Conservation (phyloP, 148 eudicot species). For the Rhododendron ferrugineum region DNA sequence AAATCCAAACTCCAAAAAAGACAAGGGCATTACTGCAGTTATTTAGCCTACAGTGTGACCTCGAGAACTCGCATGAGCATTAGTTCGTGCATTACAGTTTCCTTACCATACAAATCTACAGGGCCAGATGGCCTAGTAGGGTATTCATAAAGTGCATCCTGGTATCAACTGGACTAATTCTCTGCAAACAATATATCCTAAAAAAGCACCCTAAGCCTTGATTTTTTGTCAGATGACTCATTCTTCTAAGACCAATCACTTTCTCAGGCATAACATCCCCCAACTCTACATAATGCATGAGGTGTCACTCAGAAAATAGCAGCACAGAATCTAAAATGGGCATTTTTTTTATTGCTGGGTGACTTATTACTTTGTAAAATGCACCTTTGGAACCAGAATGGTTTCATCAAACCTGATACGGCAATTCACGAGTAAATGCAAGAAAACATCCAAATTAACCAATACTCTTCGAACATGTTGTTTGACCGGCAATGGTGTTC, state of each 20-base stretch:
- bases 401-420: not conserved
- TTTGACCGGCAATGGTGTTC: not conserved
- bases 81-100: not conserved
- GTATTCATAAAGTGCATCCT: not conserved
- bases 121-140: not conserved
- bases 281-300: not conserved
- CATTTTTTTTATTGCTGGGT: not conserved
- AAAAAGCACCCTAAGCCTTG: not conserved
- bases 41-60: not conserved
- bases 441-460: not conserved
- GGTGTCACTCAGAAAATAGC: not conserved
- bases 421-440: not conserved
- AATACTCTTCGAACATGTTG: not conserved
- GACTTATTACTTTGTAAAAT: not conserved
- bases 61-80: not conserved
- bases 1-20: not conserved
- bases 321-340: not conserved
- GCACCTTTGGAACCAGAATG: not conserved
- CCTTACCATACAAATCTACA: not conserved
- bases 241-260: constrained; percentile 2
- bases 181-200: not conserved
- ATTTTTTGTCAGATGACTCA: not conserved
- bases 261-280: not conserved
- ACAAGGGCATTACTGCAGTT: not conserved
- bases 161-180: not conserved